Percentiles rank a stretch among this genome's conserved stretches.
Evolutionary conservation across 1,284 basidiomycete genomes (phyloP).

Genomic region (Pseudozyma thailandica): DNA sequence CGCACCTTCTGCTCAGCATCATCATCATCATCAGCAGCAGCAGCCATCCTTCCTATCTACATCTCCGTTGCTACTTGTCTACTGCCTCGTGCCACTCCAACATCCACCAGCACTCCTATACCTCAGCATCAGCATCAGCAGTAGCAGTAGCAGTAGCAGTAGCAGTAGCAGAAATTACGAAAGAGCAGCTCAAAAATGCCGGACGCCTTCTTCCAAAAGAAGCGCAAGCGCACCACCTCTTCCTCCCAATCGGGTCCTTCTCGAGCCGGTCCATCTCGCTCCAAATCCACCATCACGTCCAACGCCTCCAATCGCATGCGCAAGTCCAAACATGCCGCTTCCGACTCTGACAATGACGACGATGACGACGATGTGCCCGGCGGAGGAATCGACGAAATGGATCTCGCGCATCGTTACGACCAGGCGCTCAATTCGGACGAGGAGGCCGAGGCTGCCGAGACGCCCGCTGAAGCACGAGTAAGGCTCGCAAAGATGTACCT

Average conservation of each 20-base stretch:
- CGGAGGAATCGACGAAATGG: constrained; percentile 56
- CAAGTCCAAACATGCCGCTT: too few relatives aligned
- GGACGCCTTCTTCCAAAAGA: constrained; percentile 68
- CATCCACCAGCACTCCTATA: not conserved
- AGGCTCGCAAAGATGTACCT: constrained; percentile 90
- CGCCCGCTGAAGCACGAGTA: constrained; percentile 91
- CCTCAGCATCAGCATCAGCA: not conserved
- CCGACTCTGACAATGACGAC: constrained; percentile 31
- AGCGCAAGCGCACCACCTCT: constrained; percentile 60
- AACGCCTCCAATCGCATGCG: too few relatives aligned
- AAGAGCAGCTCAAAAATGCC: constrained; percentile 49
- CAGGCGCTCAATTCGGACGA: constrained; percentile 44
- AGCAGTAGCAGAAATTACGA: not conserved
- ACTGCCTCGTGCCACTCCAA: not conserved
- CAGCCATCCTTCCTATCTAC: not conserved
- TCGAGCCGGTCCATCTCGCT: constrained; percentile 29
- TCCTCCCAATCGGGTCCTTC: constrained; percentile 2
- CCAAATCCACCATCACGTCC: constrained; percentile 9
- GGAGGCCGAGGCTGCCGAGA: constrained; percentile 72
- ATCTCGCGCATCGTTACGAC: constrained; percentile 56
- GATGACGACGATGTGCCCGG: constrained; percentile 28
- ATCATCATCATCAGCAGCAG: not conserved
- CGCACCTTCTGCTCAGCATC: not conserved
- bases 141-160: not conserved
- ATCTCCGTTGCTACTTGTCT: not conserved